Base-by-base conservation (phyloP, 2,329 filamentous ascomycete genomes). In the Emergomyces africanus region DNA sequence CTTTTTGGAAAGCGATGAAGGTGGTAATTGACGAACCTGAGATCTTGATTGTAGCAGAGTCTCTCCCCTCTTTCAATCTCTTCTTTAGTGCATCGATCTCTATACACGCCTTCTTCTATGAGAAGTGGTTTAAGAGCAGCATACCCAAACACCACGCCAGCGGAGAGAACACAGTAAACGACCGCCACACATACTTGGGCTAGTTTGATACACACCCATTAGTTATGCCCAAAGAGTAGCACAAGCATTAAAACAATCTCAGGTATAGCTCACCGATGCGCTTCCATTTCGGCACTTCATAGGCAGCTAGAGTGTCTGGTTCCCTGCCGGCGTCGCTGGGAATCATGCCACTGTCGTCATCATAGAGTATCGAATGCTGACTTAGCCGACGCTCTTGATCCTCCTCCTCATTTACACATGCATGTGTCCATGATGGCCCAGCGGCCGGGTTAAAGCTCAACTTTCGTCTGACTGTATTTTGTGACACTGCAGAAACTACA, bases 91-190 rank as follows among this genome's bases (percentile, higher is more conserved):
- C 89, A 94, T 39, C 78, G 72, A 55, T 88, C 78, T 46, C 77
- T 77, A 70, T 90, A 92, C 10, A 88, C 85, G 2, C 84, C 84
- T 69, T 90, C 85, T 14, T 78, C 73, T 61, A 91, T 86, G 30
- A 95, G 77, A 9, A 94, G 82, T 0, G 89, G 89, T 70, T 94
- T 95, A 65, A 95, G 78, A 14, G 89, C 89, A 15, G 89, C 89
- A 71, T 89, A 95, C 39, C 89, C 89, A 72, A 94, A 94, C 20
- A 94, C 83, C 46, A 90, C 78, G 1, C 89, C 91, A 4, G 90
- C 86, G 6, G 88, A 84, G 61, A 95, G 79, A 41, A 91, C 80
- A 71, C 88, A 92, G 69, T 87, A 88, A 12, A 88, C 66, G 0
- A 89, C 83, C 5, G 85, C 86, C 53, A 82, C 76, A 46, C 74